Evolutionary conservation across 2,329 filamentous ascomycete genomes (phyloP), one percentile per base, ranked within the genome.

Genomic region (Paraphoma chrysanthemicola): DNA sequence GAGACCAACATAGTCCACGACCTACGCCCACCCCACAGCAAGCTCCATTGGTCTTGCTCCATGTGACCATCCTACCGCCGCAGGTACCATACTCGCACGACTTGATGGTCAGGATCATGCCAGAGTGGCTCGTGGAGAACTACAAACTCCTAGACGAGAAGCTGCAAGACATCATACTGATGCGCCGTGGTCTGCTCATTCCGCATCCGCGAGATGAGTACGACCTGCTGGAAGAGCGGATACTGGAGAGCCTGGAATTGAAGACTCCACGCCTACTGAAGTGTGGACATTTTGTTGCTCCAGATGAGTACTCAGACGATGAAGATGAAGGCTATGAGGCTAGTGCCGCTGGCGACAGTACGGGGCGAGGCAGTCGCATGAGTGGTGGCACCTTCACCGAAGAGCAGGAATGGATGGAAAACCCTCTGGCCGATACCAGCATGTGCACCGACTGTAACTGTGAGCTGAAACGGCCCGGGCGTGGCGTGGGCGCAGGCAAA

Each of bases 161-260:
- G 56, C 81, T 91, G 4, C 87, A 86, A 1, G 90, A 92, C 48
- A 91, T 90, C 0, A 86, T 93, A 11, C 59, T 78, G 10, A 83
- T 90, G 61, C 85, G 90, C 69, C 84, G 91, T 18, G 91, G 90
- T 2, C 83, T 95, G 33, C 79, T 95, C 43, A 83, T 95, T 7
- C 86, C 90, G 1, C 92, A 95, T 70, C 91, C 91, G 1, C 86
- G 91, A 64, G 89, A 89, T 53, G 91, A 93, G 72, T 94, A 91
- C 68, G 91, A 93, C 73, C 78, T 92, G 54, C 83, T 95, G 0
- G 90, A 94, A 76, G 91, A 93, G 77, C 82, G 90, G 29, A 81
- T 94, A 33, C 79, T 93, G 2, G 90, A 93, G 74, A 88, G 89
- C 1, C 77, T 93, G 44, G 90, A 92, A 72, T 80, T 94, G 14